Percentiles rank a stretch among this genome's conserved stretches.
Evolutionary conservation across 2,329 filamentous ascomycete species (phyloP).

Genomic region (Chrysoporthe cubensis): DNA sequence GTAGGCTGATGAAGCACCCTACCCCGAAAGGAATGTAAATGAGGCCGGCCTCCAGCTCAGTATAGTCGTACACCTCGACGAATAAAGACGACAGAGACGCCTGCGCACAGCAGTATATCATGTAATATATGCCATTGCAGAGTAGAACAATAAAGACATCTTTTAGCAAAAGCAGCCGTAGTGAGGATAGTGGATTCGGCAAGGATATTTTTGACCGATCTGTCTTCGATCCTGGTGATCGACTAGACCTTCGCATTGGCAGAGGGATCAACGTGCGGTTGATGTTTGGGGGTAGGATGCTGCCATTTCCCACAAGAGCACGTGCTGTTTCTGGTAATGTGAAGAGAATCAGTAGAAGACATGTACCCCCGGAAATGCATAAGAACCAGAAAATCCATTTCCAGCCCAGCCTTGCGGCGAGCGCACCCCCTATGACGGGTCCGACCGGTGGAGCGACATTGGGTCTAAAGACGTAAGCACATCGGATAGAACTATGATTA

Average conservation of each 20-base stretch:
- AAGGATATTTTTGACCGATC: constrained; percentile 2
- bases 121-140: constrained; percentile 33
- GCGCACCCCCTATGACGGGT: constrained; percentile 52
- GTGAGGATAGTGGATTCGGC: constrained; percentile 20
- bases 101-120: constrained; percentile 31
- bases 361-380: constrained; percentile 40
- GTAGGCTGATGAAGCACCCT: constrained; percentile 28
- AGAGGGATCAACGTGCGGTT: constrained; percentile 1
- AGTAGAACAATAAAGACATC: constrained; percentile 26
- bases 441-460: constrained; percentile 40
- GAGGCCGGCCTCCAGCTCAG: constrained; percentile 31
- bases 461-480: constrained; percentile 32
- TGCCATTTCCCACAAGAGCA: constrained; percentile 4
- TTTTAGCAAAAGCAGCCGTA: constrained; percentile 16
- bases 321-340: constrained; percentile 43
- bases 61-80: constrained; percentile 31
- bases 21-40: constrained; percentile 32
- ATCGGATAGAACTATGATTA: too few relatives aligned
- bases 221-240: too few relatives aligned
- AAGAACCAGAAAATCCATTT: constrained; percentile 54
- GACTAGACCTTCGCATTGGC: not conserved
- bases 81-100: constrained; percentile 33
- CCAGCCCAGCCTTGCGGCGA: constrained; percentile 53
- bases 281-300: not conserved
- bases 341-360: constrained; percentile 42